Evolutionary conservation across 345 rosid genomes (phyloP), one percentile per base, ranked within the genome.

Genomic region (Salix purpurea): DNA sequence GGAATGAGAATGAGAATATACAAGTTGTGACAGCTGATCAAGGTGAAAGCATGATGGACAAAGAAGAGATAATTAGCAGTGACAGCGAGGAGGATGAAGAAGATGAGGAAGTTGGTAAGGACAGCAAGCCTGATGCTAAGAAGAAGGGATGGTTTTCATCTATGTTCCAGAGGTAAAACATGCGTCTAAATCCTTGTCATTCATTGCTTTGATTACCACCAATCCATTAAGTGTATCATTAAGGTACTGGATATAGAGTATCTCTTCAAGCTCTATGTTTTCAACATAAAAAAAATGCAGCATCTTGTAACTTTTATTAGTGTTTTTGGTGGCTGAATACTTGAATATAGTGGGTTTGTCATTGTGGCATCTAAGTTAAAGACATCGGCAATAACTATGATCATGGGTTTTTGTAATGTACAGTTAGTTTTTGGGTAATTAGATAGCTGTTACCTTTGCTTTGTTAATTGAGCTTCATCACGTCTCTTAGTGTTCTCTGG

Each of bases 41-140:
- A 69, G 99, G 98, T 68, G 94, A 91, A 83, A 96, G 99, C 85
- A 92, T 96, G 99, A 96, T 96, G 99, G 99, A 96, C 74, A 82
- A 90, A 72, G 98, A 93, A 79, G 99, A 96, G 86, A 74, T 91
- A 82, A 21, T 94, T 32, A 90, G 97, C 70, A 92, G 97, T 84
- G 99, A 92, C 54, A 89, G 91, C 77, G 97, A 93, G 79, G 79
- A 77, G 81, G 99, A 94, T 83, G 95, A 86, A 70, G 96, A 89
- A 68, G 89, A 91, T 65, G 90, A 90, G 39, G 78, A 74, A 54
- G 86, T 77, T 79, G 89, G 76, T 56, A 88, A 88, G 48, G 91
- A 84, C 70, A 88, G 82, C 89, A 87, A 89, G 85, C 87, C 88
- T 65, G 93, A 91, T 76, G 83, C 89, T 66, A 91, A 91, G 91